These are phyloP conservation scores for Fusarium sp. DNA, from an alignment of 2,329 filamentous ascomycete species.

Conservation along the genomic window DNA sequence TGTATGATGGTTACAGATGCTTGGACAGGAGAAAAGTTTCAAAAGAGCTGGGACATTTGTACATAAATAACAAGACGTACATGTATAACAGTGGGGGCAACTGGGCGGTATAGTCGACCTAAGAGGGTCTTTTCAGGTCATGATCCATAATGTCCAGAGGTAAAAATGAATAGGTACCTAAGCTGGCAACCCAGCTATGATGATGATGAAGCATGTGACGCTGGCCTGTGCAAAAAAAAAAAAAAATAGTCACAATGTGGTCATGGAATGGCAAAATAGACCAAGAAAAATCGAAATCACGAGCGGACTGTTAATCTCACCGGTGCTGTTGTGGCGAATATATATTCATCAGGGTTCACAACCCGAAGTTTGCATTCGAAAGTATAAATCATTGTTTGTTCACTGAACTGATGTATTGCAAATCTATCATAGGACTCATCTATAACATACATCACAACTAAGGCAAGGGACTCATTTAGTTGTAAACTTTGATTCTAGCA, in stretches of 20 bases:
- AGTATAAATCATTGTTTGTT: background rate
- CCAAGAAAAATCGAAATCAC: background rate
- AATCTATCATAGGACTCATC: background rate
- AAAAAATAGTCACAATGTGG: background rate
- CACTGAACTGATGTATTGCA: background rate
- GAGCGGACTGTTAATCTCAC: background rate
- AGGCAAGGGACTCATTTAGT: background rate
- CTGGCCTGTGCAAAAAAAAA: background rate
- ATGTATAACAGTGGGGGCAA: slow-evolving; percentile 36
- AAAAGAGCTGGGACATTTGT: slow-evolving; percentile 35
- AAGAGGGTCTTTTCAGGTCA: slow-evolving; percentile 3
- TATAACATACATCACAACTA: background rate
- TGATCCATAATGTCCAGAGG: background rate
- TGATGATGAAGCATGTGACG: background rate
- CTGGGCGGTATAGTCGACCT: background rate
- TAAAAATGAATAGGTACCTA: slow-evolving; percentile 8
- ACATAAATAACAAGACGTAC: slow-evolving; percentile 33
- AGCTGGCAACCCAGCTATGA: slow-evolving; percentile 18
- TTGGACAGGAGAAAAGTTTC: slow-evolving; percentile 32
- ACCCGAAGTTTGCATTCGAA: background rate
- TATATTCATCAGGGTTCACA: background rate
- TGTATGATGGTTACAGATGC: slow-evolving; percentile 32
- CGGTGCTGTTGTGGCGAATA: background rate
- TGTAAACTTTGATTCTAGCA: slow-evolving; percentile 40
- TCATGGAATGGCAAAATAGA: background rate